Percentiles rank a stretch among this genome's conserved stretches.
phyloP scores from a whole-genome alignment of 495 filamentous ascomycete genomes.

The Clavariopsis aquatica region DNA sequence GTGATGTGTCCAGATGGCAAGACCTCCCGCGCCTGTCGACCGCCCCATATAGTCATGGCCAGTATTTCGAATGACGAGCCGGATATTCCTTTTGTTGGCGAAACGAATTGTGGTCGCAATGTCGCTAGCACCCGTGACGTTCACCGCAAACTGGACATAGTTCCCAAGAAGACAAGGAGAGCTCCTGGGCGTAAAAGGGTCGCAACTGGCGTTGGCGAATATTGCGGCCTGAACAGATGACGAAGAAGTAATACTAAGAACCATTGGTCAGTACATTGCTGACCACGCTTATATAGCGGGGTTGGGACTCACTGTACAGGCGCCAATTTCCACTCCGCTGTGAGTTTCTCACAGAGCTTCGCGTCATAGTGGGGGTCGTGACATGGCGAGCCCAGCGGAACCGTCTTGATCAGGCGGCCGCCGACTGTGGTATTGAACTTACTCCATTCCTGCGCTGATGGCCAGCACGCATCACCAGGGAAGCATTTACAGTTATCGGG shows the following conservation, averaged over 20 bases:
- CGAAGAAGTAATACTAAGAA: conserved; percentile 2
- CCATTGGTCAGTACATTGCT: not conserved
- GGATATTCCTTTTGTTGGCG: conserved; percentile 37
- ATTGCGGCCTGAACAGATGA: conserved; percentile 51
- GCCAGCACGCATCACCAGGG: conserved; percentile 7
- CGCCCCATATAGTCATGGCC: conserved; percentile 26
- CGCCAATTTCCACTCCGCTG: conserved; percentile 1
- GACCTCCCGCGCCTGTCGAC: conserved; percentile 20
- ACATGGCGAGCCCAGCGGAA: not conserved
- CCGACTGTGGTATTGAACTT: conserved; percentile 4
- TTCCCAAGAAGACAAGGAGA: conserved; percentile 59
- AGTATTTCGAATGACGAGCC: conserved; percentile 22
- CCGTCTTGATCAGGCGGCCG: conserved; percentile 1
- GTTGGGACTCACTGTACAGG: conserved; percentile 4
- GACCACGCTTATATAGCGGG: not conserved
- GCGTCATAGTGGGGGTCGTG: not conserved
- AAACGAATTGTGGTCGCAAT: conserved; percentile 55
- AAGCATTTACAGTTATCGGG: not conserved
- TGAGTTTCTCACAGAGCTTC: not conserved
- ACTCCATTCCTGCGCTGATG: not conserved
- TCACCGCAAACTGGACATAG: conserved; percentile 58
- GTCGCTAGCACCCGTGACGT: conserved; percentile 48
- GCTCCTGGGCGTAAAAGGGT: conserved; percentile 53
- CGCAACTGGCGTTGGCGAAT: conserved; percentile 56
- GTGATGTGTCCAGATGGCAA: conserved; percentile 24